phyloP scores from a whole-genome alignment of 108 stramenopile genomes.

The Poteriospumella lacustris region DNA sequence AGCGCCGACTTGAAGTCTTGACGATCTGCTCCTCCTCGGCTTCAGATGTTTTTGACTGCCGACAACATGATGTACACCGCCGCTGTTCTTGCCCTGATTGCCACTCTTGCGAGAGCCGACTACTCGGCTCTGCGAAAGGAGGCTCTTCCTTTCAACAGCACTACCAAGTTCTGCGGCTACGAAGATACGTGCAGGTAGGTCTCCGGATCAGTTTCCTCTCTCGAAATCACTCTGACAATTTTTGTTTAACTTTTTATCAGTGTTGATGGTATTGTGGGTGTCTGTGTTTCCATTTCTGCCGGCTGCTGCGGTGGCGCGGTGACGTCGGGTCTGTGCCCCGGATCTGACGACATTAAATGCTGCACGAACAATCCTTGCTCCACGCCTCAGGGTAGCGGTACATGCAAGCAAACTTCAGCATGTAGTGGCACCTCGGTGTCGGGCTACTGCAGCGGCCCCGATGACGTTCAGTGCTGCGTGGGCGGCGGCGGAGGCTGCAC shows the following conservation, averaged over 20 bases:
- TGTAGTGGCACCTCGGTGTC: slow-evolving; percentile 6
- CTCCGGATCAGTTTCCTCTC: no score
- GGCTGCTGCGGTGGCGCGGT: slow-evolving; percentile 20
- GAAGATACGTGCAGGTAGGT: not conserved
- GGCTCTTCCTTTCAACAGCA: not conserved
- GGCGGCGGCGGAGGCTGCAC: slow-evolving; percentile 10
- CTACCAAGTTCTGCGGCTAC: not conserved
- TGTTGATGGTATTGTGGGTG: slow-evolving; percentile 11
- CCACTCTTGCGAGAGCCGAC: no score
- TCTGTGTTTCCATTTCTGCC: slow-evolving; percentile 27
- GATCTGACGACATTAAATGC: slow-evolving; percentile 23
- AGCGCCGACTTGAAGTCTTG: no score
- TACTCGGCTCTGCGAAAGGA: no score
- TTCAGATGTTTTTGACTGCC: no score
- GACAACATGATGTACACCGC: no score
- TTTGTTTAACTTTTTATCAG: not conserved
- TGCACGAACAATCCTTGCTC: slow-evolving; percentile 12
- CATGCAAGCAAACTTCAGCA: slow-evolving; percentile 12
- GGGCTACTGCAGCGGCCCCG: slow-evolving; percentile 21
- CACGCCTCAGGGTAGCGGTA: slow-evolving; percentile 21
- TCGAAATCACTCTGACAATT: no score
- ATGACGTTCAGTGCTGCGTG: slow-evolving; percentile 27
- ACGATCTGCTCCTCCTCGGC: no score
- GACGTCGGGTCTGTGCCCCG: slow-evolving; percentile 23
- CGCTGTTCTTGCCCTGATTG: no score